Conservation (phyloP, 169 alveolate genomes). For the Cryptosporidium parvum region DNA sequence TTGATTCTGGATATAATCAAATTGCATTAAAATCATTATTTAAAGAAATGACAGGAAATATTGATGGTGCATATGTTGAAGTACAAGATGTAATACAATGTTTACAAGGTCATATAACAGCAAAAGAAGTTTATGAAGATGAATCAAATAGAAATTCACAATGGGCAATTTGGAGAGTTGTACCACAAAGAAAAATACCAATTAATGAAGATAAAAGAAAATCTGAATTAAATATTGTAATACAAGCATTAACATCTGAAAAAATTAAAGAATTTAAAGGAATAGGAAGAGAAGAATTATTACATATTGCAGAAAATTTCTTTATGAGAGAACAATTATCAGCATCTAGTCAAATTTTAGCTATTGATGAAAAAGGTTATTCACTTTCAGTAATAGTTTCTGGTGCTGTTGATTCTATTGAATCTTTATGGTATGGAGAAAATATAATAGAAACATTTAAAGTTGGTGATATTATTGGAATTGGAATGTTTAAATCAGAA, state of each 20-base stretch:
- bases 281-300: slow-evolving; percentile 39
- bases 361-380: slow-evolving; percentile 23
- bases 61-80: slow-evolving; percentile 34
- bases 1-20: slow-evolving; percentile 38
- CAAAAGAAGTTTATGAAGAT: slow-evolving; percentile 46
- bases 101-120: slow-evolving; percentile 48
- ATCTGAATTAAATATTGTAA: slow-evolving; percentile 16
- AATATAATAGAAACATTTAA: slow-evolving; percentile 27
- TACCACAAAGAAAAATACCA: slow-evolving; percentile 39
- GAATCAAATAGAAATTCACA: slow-evolving; percentile 42
- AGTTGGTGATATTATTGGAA: slow-evolving; percentile 31
- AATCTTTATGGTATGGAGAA: slow-evolving; percentile 61
- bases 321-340: slow-evolving; percentile 67
- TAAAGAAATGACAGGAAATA: slow-evolving; percentile 13
- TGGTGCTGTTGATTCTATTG: slow-evolving; percentile 59
- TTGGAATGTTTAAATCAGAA: slow-evolving; percentile 7
- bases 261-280: slow-evolving; percentile 15
- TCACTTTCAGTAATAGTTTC: slow-evolving; percentile 36
- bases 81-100: slow-evolving; percentile 70
- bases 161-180: slow-evolving; percentile 62
- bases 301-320: slow-evolving; percentile 13
- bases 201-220: slow-evolving; percentile 32
- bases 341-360: slow-evolving; percentile 13
- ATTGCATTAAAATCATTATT: slow-evolving; percentile 4
- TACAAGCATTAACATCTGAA: slow-evolving; percentile 6